These are phyloP conservation scores for Chernovozyma aurita DNA, from an alignment of 1,139 yeast species.

Conservation along the genomic window DNA sequence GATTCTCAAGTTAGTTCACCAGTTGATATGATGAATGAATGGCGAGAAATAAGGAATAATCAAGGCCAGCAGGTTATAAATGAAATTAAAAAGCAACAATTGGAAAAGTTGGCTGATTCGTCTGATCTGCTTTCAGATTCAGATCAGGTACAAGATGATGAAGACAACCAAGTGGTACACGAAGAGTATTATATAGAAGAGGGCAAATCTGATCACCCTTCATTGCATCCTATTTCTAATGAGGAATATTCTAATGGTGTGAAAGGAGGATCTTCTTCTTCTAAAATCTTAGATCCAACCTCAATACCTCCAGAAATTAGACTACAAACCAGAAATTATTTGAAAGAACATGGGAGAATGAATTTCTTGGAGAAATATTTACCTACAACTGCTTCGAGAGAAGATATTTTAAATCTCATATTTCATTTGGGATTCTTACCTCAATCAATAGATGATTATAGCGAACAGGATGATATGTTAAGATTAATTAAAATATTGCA, in stretches of 20 bases:
- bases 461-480: conserved; percentile 41
- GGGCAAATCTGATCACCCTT: conserved; percentile 1
- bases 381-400: conserved; percentile 54
- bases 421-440: conserved; percentile 52
- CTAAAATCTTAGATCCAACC: conserved; percentile 6
- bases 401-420: conserved; percentile 47
- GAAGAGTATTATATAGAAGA: conserved; percentile 4
- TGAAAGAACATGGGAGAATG: conserved; percentile 60
- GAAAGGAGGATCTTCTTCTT: conserved; percentile 3
- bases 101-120: no score
- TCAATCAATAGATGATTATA: conserved; percentile 29
- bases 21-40: background rate
- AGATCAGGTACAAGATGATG: background rate
- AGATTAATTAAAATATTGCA: conserved; percentile 49
- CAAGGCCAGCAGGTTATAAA: background rate
- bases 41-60: background rate
- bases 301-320: conserved; percentile 15
- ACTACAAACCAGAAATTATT: conserved; percentile 47
- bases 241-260: conserved; percentile 6
- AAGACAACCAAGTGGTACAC: no score
- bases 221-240: conserved; percentile 5
- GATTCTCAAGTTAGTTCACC: background rate
- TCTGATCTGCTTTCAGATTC: background rate
- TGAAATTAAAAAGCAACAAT: background rate
- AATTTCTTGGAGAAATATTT: conserved; percentile 55